Percentiles rank a stretch among this genome's conserved stretches.
phyloP scores from a whole-genome alignment of 2,329 filamentous ascomycete genomes.

The Fusarium tjaetaba region DNA sequence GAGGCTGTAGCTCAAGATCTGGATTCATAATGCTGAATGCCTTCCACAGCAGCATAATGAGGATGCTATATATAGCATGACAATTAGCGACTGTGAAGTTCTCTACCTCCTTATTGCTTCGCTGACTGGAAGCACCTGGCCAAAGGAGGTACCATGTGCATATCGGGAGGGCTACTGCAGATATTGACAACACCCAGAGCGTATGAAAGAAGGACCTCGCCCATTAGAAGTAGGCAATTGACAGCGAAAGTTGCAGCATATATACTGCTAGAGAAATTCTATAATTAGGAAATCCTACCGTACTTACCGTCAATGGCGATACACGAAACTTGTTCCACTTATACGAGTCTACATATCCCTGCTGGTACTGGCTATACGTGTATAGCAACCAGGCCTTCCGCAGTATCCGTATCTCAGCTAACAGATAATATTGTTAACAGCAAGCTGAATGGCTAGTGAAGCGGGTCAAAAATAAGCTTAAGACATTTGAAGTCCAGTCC shows the following conservation, averaged over 20 bases:
- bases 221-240: too few species aligned
- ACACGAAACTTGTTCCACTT: neutral
- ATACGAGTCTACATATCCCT: neutral
- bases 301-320: neutral
- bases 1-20: neutral
- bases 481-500: neutral
- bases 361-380: neutral
- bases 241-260: neutral
- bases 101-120: neutral
- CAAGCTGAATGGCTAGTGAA: too few species aligned
- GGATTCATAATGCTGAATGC: too few species aligned
- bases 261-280: neutral
- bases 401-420: neutral
- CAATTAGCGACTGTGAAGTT: neutral
- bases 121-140: too few species aligned
- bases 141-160: neutral
- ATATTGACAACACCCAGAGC: neutral
- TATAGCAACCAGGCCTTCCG: neutral
- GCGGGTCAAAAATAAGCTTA: neutral
- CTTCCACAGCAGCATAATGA: too few species aligned
- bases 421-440: rapidly evolving
- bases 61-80: too few species aligned
- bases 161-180: too few species aligned
- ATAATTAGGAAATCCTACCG: neutral
- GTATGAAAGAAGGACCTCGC: rapidly evolving